Base-by-base conservation (phyloP, 176 grass and related monocot species). In the Urochloa ruziziensis region DNA sequence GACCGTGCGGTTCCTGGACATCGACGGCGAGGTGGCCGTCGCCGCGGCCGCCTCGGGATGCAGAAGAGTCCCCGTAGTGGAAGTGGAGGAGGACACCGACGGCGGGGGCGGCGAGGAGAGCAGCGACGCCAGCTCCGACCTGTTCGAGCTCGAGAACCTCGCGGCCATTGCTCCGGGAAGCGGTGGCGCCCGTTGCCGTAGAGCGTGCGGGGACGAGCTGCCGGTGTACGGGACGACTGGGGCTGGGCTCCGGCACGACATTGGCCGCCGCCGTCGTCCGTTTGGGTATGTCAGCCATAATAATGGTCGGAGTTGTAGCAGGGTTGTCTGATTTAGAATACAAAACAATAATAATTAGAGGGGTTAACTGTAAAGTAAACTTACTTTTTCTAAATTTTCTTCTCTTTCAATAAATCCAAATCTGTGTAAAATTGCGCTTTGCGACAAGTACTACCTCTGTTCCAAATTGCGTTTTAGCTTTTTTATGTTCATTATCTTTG, bases 201-300 rank as follows among this genome's bases (percentile, higher is more conserved):
- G 83, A 3, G 24, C 63, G 35, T 92, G 90, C 75, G 82, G 74
- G 5, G 73, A 90, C 62, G 96, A 95, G 59, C 82, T 98, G 1
- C 96, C 96, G 80, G 93, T 98, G 76, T 98, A 98, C 68, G 91
- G 90, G 33, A 95, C 91, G 57, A 95, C 93, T 21, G 74, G 70
- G 77, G 72, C 63, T 43, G 87, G 76, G 24, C 52, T 84, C 44
- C 72, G 17, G 18, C 56, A 67, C 29, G 78, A 49, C 56, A 58
- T 65, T 73, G 83, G 28, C 27, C 72, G 80, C 9, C 46, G 70
- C 27, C 88, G 70, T 10, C 88, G 70, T 10, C 44, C 62, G 70
- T 71, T 76, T 44, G 87, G 43, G 13, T 34, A 88, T 10, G 74
- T 33, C 77, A 60, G 23, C 63, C 83, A 56, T 48, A n/a, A n/a